phyloP scores from a whole-genome alignment of 2,329 filamentous ascomycete genomes.

The Lasiodiplodia gonubiensis region DNA sequence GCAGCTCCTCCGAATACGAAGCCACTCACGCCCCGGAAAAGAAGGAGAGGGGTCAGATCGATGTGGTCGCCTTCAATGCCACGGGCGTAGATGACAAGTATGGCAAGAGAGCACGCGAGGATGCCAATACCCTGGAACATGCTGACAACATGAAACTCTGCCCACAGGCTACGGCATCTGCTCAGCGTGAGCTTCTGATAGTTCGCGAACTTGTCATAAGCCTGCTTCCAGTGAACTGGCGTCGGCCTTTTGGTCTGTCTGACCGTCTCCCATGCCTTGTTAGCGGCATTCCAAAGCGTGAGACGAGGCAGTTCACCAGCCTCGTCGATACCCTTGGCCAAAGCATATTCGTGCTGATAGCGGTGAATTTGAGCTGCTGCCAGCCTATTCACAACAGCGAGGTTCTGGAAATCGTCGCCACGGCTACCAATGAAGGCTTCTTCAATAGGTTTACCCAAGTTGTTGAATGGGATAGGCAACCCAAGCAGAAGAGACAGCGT shows the following conservation, averaged over 20 bases:
- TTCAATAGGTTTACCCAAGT: constrained; percentile 88
- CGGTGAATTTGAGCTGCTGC: constrained; percentile 84
- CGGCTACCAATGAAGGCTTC: constrained; percentile 81
- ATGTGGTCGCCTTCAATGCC: constrained; percentile 59
- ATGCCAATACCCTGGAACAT: constrained; percentile 82
- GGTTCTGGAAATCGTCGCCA: constrained; percentile 74
- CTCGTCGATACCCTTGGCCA: constrained; percentile 71
- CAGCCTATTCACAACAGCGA: constrained; percentile 77
- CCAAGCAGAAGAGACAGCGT: constrained; percentile 87
- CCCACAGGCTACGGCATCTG: constrained; percentile 86
- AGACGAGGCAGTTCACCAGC: constrained; percentile 61
- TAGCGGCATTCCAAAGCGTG: constrained; percentile 65
- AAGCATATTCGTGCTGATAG: constrained; percentile 85
- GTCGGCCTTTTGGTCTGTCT: constrained; percentile 49
- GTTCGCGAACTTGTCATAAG: constrained; percentile 65
- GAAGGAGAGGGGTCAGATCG: constrained; percentile 59
- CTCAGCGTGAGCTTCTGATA: constrained; percentile 81
- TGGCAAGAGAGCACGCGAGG: constrained; percentile 69
- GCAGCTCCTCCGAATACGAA: constrained; percentile 50
- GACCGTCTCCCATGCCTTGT: constrained; percentile 58
- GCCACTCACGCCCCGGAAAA: constrained; percentile 58
- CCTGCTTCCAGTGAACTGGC: constrained; percentile 46
- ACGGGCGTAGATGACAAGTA: constrained; percentile 75
- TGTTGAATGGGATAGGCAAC: constrained; percentile 94
- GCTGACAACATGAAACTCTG: constrained; percentile 83